Evolutionary conservation across 345 rosid genomes (phyloP), one percentile per base, ranked within the genome.

Genomic region (Euphorbia pulcherrima): DNA sequence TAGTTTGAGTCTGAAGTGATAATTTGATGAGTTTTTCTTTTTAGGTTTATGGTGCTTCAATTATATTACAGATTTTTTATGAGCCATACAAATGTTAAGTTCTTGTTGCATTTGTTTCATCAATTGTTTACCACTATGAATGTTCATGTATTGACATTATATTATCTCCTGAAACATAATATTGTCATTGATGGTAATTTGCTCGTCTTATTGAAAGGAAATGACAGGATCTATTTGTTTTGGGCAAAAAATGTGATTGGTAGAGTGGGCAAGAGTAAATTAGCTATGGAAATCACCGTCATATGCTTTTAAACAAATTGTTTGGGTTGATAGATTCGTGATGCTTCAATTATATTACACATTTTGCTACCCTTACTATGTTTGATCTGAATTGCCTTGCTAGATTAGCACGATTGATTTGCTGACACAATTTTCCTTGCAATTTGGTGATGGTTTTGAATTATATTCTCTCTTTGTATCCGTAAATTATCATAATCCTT

Each of bases 1-100:
- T 40, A 51, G 73, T 65, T 48, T n/a, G n/a, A n/a, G n/a, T n/a
- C n/a, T 47, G 52, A 27, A 66, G 44, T 23, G 52, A 18, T 24
- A 14, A n/a, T 41, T 41, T 41, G 35, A 62, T 76, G 18, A 8
- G 40, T 52, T 21, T 64, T 24, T 44, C 55, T n/a, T 39, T n/a
- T 57, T 37, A 53, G 16, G 10, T 26, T 6, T 16, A 33, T n/a
- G n/a, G n/a, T 54, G 23, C 1, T 37, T 37, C 12, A 54, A 54
- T 67, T 27, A 6, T 54, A 30, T 24, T 37, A 24, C 24, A 37
- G 1, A 11, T n/a, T 18, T 51, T 51, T 27, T 40, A 58, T 68
- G 13, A 44, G 1, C 20, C 21, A 24, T 1, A 2, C 24, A 5
- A 23, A 23, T n/a, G 30, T 9, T 24, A 5, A 28, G 39, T 24